These are phyloP conservation scores for Trametes hirsuta DNA, from an alignment of 1,284 basidiomycete species.

Conservation along the genomic window DNA sequence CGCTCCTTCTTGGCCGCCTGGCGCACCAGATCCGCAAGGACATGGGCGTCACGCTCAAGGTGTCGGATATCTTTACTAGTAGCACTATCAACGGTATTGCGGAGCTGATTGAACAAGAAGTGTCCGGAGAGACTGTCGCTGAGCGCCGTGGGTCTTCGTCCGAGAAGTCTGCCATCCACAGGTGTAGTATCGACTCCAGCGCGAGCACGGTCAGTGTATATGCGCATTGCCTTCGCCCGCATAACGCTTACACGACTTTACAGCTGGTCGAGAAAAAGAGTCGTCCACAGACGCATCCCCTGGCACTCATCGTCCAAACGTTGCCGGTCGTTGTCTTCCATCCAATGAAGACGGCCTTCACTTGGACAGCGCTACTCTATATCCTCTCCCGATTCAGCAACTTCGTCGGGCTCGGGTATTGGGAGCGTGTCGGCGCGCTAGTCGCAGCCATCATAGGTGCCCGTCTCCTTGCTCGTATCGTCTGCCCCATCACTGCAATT, in stretches of 20 bases:
- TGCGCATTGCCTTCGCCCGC: background rate
- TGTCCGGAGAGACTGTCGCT: conserved; percentile 11
- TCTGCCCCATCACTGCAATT: conserved; percentile 42
- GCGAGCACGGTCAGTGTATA: background rate
- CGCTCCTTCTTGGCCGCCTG: conserved; percentile 46
- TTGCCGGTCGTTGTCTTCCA: conserved; percentile 47
- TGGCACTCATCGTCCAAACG: conserved; percentile 42
- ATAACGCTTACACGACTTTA: background rate
- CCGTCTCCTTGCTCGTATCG: conserved; percentile 34
- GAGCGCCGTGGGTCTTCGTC: conserved; percentile 10
- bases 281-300: conserved; percentile 40
- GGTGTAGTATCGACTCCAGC: conserved; percentile 6
- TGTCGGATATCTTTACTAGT: conserved; percentile 43
- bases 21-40: conserved; percentile 43
- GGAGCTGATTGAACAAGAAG: conserved; percentile 35
- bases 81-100: conserved; percentile 45
- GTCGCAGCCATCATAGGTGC: conserved; percentile 39
- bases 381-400: conserved; percentile 35
- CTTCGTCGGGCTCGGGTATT: conserved; percentile 34
- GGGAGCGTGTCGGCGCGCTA: conserved; percentile 37
- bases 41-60: conserved; percentile 39
- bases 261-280: conserved; percentile 19
- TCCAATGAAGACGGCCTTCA: conserved; percentile 43
- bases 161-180: conserved; percentile 9
- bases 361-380: conserved; percentile 39